A percentile compares a stretch with the other conserved stretches of the same genome.
phyloP scores from a whole-genome alignment of 805 yeast species.

The Candida suzukii region DNA sequence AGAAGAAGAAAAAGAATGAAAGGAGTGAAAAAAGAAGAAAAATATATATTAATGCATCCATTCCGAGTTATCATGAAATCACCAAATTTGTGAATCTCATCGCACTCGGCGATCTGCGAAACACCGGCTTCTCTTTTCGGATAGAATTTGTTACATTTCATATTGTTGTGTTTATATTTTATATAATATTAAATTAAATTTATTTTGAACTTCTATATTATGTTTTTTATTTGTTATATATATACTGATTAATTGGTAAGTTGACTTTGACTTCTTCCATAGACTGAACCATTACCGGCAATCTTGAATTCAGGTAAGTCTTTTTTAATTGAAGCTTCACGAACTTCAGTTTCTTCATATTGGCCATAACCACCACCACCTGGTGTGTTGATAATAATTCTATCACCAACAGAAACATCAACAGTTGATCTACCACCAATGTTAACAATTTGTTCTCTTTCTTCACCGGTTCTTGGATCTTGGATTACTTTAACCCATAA shows the following conservation, averaged over 20 bases:
- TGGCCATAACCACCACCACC: constrained; percentile 73
- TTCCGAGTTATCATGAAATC: too few species aligned
- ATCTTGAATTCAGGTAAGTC: constrained; percentile 7
- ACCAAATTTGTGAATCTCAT: too few species aligned
- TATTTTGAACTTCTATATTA: too few species aligned
- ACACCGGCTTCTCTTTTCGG: too few species aligned
- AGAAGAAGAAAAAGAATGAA: too few species aligned
- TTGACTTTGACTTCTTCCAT: constrained; percentile 23
- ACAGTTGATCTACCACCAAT: constrained; percentile 73
- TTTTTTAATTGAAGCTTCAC: constrained; percentile 3
- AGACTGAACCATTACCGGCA: constrained; percentile 25
- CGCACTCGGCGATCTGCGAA: too few species aligned
- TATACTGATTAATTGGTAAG: constrained; percentile 25
- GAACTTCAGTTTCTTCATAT: not conserved
- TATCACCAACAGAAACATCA: constrained; percentile 51
- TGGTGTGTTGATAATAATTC: constrained; percentile 63
- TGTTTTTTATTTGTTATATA: too few species aligned
- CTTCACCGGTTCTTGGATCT: constrained; percentile 21
- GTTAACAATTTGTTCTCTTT: constrained; percentile 33
- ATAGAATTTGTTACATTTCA: too few species aligned
- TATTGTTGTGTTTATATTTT: too few species aligned
- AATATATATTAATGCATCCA: too few species aligned
- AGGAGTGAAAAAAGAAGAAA: too few species aligned
- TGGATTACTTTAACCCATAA: constrained; percentile 14
- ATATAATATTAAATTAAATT: too few species aligned